Evolutionary conservation across 2,329 filamentous ascomycete genomes (phyloP).

Genomic region (Podosphaera xanthii): DNA sequence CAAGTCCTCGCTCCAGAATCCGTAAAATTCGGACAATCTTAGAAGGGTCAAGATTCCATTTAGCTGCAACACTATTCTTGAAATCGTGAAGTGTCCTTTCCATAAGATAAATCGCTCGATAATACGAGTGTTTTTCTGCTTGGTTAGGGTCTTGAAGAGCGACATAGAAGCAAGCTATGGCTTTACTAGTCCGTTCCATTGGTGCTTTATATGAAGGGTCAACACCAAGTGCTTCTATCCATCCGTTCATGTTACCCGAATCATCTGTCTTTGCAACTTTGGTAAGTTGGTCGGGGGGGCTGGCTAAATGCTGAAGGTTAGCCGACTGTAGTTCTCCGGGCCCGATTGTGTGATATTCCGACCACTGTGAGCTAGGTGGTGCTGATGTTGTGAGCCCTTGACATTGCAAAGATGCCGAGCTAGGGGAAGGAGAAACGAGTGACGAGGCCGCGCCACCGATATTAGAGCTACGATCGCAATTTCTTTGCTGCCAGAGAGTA

Average conservation of each 20-base stretch:
- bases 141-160: slow-evolving; percentile 29
- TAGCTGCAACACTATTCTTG: slow-evolving; percentile 46
- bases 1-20: slow-evolving; percentile 49
- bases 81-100: slow-evolving; percentile 57
- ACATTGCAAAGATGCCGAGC: slow-evolving; percentile 38
- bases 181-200: slow-evolving; percentile 42
- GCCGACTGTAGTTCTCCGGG: slow-evolving; percentile 23
- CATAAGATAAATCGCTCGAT: slow-evolving; percentile 69
- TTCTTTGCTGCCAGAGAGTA: slow-evolving; percentile 19
- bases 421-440: slow-evolving; percentile 42
- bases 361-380: slow-evolving; percentile 26
- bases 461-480: slow-evolving; percentile 33
- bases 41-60: slow-evolving; percentile 57
- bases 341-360: slow-evolving; percentile 30
- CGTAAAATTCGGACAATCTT: slow-evolving; percentile 50
- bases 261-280: slow-evolving; percentile 35
- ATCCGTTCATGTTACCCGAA: slow-evolving; percentile 46
- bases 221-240: slow-evolving; percentile 83
- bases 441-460: slow-evolving; percentile 27
- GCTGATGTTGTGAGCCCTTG: slow-evolving; percentile 22
- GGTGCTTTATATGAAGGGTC: slow-evolving; percentile 68
- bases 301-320: slow-evolving; percentile 20
- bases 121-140: slow-evolving; percentile 29
- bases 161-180: slow-evolving; percentile 76
- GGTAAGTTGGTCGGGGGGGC: slow-evolving; percentile 26